Percentiles rank a stretch among this genome's conserved stretches.
Evolutionary conservation across 2,329 filamentous ascomycete genomes (phyloP).

Genomic region (Metarhizium robertsii): DNA sequence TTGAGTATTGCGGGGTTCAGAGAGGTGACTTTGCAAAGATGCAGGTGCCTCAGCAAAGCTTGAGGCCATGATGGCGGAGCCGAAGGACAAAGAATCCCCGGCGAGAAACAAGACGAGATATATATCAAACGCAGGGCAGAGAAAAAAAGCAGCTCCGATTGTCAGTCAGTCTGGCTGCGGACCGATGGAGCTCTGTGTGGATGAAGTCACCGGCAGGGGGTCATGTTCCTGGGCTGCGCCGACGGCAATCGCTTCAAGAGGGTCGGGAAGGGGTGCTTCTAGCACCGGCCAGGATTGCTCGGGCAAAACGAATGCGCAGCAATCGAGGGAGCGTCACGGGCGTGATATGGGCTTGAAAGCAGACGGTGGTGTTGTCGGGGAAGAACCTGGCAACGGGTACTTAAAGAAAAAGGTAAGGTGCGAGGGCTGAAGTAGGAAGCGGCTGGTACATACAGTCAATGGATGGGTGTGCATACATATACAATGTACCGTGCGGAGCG

Average conservation of each 20-base stretch:
- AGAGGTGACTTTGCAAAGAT: slow-evolving; percentile 28
- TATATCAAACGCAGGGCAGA: slow-evolving; percentile 19
- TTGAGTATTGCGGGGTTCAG: slow-evolving; percentile 23
- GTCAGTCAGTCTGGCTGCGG: slow-evolving; percentile 3
- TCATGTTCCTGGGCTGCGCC: slow-evolving; percentile 19
- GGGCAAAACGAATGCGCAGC: not conserved
- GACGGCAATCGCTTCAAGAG: slow-evolving; percentile 1
- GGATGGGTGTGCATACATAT: too few species aligned
- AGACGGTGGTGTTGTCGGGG: not conserved
- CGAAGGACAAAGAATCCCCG: not conserved
- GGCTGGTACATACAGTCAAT: not conserved
- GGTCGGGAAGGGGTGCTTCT: not conserved
- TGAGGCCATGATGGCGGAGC: slow-evolving; percentile 31
- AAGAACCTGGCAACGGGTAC: not conserved
- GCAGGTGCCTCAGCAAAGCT: slow-evolving; percentile 31
- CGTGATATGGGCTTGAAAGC: not conserved
- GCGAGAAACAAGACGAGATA: slow-evolving; percentile 16
- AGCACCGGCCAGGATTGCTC: not conserved
- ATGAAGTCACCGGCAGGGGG: slow-evolving; percentile 20
- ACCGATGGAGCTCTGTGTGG: slow-evolving; percentile 5
- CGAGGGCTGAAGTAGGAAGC: slow-evolving; percentile 3
- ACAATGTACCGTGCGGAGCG: not conserved
- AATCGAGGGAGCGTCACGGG: not conserved
- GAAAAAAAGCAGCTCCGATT: not conserved
- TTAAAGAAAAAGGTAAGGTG: not conserved